phyloP scores from a whole-genome alignment of 164 flowering plant genomes.

The Dillenia turbinata region DNA sequence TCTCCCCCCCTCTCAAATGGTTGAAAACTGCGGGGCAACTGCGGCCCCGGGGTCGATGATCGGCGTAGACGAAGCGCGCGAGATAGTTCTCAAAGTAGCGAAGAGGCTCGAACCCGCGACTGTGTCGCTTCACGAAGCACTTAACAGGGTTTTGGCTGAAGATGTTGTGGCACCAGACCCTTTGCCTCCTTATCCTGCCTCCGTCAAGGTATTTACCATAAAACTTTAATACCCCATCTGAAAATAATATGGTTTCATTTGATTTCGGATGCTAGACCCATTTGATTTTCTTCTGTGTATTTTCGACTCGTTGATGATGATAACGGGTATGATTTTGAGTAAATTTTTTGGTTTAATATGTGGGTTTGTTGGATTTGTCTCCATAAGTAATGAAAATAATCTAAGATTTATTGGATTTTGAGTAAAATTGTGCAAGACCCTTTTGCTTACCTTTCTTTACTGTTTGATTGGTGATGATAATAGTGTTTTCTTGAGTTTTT shows the following conservation, averaged over 20 bases:
- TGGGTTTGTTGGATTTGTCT: background rate
- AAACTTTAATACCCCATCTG: too few species aligned
- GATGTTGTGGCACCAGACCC: slow-evolving; percentile 71
- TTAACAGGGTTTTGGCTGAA: slow-evolving; percentile 61
- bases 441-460: too few species aligned
- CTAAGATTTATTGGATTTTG: too few species aligned
- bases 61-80: slow-evolving; percentile 57
- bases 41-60: slow-evolving; percentile 21
- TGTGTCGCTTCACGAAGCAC: slow-evolving; percentile 56
- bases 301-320: background rate
- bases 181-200: slow-evolving; percentile 80
- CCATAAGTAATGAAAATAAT: background rate
- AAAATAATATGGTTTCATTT: background rate
- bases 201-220: slow-evolving; percentile 48
- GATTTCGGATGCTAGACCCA: background rate
- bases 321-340: too few species aligned
- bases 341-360: too few species aligned
- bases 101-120: slow-evolving; percentile 45
- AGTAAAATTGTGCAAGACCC: too few species aligned
- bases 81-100: slow-evolving; percentile 38
- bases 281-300: background rate
- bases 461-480: too few species aligned
- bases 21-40: too few species aligned
- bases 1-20: too few species aligned
- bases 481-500: too few species aligned